Percentiles rank a stretch among this genome's conserved stretches.
Evolutionary conservation across 2,329 filamentous ascomycete genomes (phyloP).

Genomic region (Diaporthe sp.): DNA sequence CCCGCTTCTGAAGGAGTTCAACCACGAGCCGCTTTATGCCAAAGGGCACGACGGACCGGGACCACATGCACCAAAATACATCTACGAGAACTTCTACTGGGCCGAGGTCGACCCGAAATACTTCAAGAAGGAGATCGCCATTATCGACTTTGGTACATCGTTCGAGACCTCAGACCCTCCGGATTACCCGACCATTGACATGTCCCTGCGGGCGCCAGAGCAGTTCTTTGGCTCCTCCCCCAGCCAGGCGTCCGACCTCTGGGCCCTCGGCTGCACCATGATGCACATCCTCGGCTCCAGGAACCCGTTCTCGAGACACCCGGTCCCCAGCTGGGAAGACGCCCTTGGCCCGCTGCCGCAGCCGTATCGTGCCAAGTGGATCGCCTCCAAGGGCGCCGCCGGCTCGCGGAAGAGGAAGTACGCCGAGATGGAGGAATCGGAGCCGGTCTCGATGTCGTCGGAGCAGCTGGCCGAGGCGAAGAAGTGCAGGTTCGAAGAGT

Average conservation of each 20-base stretch:
- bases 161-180: not conserved
- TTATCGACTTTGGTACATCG: not conserved
- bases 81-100: not conserved
- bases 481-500: not conserved
- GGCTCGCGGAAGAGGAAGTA: not conserved
- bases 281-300: not conserved
- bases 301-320: not conserved
- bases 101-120: not conserved
- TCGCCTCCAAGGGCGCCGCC: not conserved
- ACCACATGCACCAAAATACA: not conserved
- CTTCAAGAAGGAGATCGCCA: not conserved
- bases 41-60: not conserved
- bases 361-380: not conserved
- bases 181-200: not conserved
- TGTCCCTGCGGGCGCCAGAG: not conserved
- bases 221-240: not conserved
- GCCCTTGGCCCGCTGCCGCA: not conserved
- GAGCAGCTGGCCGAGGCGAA: not conserved
- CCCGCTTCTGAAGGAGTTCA: not conserved
- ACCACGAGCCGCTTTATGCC: not conserved
- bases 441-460: not conserved
- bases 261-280: not conserved
- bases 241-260: not conserved
- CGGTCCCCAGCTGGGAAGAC: not conserved
- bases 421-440: not conserved